Percentiles rank a stretch among this genome's conserved stretches.
phyloP scores from a whole-genome alignment of 345 rosid species.

The Isatis tinctoria region DNA sequence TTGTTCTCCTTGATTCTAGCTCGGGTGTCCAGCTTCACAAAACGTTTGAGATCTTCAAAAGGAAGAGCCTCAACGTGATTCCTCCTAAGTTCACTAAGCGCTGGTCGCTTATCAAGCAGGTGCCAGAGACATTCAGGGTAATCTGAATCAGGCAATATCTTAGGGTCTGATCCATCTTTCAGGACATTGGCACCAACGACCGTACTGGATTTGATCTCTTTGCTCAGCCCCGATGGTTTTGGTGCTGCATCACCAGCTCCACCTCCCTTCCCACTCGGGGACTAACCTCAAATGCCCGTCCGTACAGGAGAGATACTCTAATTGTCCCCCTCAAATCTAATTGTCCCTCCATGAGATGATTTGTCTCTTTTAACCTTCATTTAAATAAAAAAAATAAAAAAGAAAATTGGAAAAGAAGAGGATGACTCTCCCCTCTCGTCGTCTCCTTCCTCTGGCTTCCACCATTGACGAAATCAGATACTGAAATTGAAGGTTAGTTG shows the following conservation, averaged over 20 bases:
- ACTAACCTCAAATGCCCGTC: too few species aligned
- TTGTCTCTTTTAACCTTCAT: too few species aligned
- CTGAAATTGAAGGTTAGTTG: too few species aligned
- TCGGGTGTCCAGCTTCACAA: conserved; percentile 78
- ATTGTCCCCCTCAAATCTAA: too few species aligned
- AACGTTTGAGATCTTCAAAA: conserved; percentile 66
- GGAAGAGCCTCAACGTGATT: conserved; percentile 55
- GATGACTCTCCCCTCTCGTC: too few species aligned
- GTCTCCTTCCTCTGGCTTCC: too few species aligned
- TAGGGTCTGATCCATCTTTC: conserved; percentile 81
- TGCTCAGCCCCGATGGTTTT: conserved; percentile 50
- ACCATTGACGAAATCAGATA: too few species aligned
- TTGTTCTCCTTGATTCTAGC: conserved; percentile 78
- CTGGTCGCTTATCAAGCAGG: conserved; percentile 65
- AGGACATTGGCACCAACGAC: conserved; percentile 77
- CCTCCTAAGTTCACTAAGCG: conserved; percentile 69
- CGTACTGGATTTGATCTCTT: conserved; percentile 63
- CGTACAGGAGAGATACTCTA: too few species aligned
- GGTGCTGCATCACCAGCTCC: conserved; percentile 47
- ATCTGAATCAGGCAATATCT: conserved; percentile 58
- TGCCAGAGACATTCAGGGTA: conserved; percentile 85
- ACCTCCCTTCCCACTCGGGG: conserved; percentile 53
- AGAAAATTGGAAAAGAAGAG: too few species aligned
- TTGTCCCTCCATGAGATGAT: too few species aligned
- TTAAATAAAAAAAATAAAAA: too few species aligned